phyloP scores from a whole-genome alignment of 805 yeast species.

The Yamadazyma ubonensis region DNA sequence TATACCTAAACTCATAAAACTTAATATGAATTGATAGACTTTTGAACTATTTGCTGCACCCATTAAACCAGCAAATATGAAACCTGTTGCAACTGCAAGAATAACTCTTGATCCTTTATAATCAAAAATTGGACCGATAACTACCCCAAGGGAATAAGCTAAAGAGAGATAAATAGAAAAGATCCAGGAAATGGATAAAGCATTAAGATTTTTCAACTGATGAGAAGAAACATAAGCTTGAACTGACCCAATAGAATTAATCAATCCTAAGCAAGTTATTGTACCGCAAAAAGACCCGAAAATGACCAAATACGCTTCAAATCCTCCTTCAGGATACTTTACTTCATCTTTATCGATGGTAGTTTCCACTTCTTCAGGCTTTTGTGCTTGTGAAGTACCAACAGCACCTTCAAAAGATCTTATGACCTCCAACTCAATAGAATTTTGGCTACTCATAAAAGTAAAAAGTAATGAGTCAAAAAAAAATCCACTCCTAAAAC shows the following conservation, averaged over 20 bases:
- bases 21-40: constrained; percentile 60
- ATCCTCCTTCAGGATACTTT: constrained; percentile 58
- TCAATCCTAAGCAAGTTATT: constrained; percentile 52
- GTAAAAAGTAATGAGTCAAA: constrained; percentile 1
- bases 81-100: constrained; percentile 40
- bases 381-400: neutral
- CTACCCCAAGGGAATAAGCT: constrained; percentile 47
- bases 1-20: constrained; percentile 55
- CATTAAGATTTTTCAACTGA: constrained; percentile 46
- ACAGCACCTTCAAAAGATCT: neutral
- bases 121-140: constrained; percentile 64
- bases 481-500: no score
- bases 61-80: constrained; percentile 50
- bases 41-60: constrained; percentile 54
- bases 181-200: constrained; percentile 60
- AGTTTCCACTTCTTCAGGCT: neutral
- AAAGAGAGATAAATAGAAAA: constrained; percentile 57
- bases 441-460: neutral
- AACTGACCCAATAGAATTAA: constrained; percentile 61
- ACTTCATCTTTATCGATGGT: constrained; percentile 14
- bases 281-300: constrained; percentile 60
- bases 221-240: constrained; percentile 58
- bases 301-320: constrained; percentile 52
- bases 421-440: constrained; percentile 8
- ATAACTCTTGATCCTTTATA: constrained; percentile 52